Evolutionary conservation across 2,329 filamentous ascomycete genomes (phyloP), one percentile per base, ranked within the genome.

Genomic region (Aureobasidium sp.): DNA sequence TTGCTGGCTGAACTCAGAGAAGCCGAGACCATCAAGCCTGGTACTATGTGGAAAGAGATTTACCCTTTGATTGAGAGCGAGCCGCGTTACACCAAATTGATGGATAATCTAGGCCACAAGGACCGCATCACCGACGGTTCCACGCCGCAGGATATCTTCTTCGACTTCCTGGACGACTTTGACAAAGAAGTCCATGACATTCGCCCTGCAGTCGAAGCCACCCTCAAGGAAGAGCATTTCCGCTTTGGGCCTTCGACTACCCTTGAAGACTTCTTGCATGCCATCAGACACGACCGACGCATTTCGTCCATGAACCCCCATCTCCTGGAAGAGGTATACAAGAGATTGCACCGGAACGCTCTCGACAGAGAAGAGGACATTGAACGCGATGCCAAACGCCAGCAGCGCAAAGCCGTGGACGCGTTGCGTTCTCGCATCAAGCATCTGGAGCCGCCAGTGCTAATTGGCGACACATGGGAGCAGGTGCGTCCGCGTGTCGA

Each of bases 81-180:
- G 63, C 79, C 85, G 42, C 87, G 90, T 60, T 97, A 95, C 70
- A 78, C 76, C 61, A 83, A 82, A 58, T 89, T 95, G 76, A 79
- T 90, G 56, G 90, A 90, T 48, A 88, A 94, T 65, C 71, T 80
- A 55, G 66, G 66, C 14, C 65, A 61, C 53, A 62, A 59, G 34
- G 52, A 52, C 19, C 44, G 38, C 12, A 24, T 39, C 16, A 39
- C 44, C 24, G 56, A 58, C 37, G 90, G 91, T 53, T 95, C 90
- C 4, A 86, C 82, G 4, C 88, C 93, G 12, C 78, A 95, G 59
- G 90, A 97, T 63, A 76, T 98, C 6, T 97, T 98, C 73, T 96
- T 91, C 89, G 93, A 98, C 67, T 76, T 90, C 42, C 79, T 97
- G 22, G 93, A 97, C 67, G 90, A 95, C 67, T 90, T 97, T 68